Evolutionary conservation across 257 asterid species (phyloP).

Genomic region (Scutellaria barbata): DNA sequence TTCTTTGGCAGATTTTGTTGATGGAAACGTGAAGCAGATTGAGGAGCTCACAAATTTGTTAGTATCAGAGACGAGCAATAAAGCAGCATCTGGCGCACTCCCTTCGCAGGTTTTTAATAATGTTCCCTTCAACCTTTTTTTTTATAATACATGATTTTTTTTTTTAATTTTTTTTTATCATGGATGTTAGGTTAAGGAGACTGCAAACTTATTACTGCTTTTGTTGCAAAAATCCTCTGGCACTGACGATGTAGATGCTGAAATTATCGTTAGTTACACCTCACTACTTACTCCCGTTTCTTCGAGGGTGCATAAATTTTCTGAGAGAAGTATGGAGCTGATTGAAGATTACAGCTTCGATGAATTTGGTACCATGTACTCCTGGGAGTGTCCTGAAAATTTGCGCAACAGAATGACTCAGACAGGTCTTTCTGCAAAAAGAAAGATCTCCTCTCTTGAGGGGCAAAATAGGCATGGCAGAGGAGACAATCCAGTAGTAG

Average conservation of each 20-base stretch:
- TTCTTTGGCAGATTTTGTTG: constrained; percentile 46
- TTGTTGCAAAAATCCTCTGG: constrained; percentile 60
- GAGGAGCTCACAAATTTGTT: constrained; percentile 57
- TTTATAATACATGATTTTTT: constrained; percentile 3
- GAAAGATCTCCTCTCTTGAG: constrained; percentile 72
- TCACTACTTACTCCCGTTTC: constrained; percentile 47
- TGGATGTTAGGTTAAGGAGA: constrained; percentile 63
- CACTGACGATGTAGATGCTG: constrained; percentile 52
- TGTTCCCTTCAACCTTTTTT: neutral
- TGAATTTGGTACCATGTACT: constrained; percentile 65
- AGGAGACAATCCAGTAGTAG: constrained; percentile 64
- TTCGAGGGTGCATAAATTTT: constrained; percentile 57
- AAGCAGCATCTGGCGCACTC: constrained; percentile 37
- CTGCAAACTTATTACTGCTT: constrained; percentile 47
- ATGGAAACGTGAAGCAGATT: constrained; percentile 62
- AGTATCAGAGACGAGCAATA: constrained; percentile 49
- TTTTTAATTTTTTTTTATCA: constrained; percentile 10
- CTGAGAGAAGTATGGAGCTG: constrained; percentile 55
- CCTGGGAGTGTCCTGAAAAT: constrained; percentile 96
- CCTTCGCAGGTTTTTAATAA: constrained; percentile 45
- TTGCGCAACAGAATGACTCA: constrained; percentile 78
- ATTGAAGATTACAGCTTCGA: constrained; percentile 55
- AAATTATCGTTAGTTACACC: constrained; percentile 43
- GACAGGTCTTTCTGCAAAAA: constrained; percentile 59
- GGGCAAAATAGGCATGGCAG: constrained; percentile 73